phyloP scores from a whole-genome alignment of 345 rosid genomes.

The Viola odorata region DNA sequence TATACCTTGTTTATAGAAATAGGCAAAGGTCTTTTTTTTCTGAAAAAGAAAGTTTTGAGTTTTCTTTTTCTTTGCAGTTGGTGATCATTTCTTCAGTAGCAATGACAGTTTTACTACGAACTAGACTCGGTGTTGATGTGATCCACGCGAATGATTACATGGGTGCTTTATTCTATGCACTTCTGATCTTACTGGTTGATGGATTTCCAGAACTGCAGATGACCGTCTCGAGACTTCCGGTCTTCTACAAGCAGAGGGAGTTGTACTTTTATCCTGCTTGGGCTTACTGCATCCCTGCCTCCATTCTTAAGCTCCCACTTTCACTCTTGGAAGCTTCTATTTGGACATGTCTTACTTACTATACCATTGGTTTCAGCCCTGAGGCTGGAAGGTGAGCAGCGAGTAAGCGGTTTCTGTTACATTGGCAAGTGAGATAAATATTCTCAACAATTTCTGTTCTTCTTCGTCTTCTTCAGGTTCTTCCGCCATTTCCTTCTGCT shows the following conservation, averaged over 20 bases:
- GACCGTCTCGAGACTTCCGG: slow-evolving; percentile 44
- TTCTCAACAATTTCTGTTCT: background rate
- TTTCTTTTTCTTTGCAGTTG: slow-evolving; percentile 32
- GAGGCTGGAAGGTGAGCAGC: slow-evolving; percentile 50
- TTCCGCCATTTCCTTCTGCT: slow-evolving; percentile 54
- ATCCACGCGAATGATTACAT: slow-evolving; percentile 44
- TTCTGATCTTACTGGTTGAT: slow-evolving; percentile 37
- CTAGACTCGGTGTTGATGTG: slow-evolving; percentile 39
- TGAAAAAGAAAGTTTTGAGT: background rate
- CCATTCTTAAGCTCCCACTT: slow-evolving; percentile 45
- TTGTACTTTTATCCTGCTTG: slow-evolving; percentile 57
- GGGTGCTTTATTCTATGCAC: slow-evolving; percentile 47
- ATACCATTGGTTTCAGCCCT: slow-evolving; percentile 71
- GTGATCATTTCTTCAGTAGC: slow-evolving; percentile 39
- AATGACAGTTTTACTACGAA: slow-evolving; percentile 49
- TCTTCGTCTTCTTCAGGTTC: slow-evolving; percentile 40
- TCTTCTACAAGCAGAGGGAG: slow-evolving; percentile 58
- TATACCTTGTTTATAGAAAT: too few relatives aligned
- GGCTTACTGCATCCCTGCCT: slow-evolving; percentile 60
- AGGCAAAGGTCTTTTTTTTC: background rate
- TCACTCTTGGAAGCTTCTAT: slow-evolving; percentile 45
- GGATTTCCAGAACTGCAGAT: slow-evolving; percentile 46
- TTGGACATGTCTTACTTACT: slow-evolving; percentile 69
- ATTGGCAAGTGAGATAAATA: background rate
- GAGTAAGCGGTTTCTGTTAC: too few relatives aligned